Conservation (phyloP, 2,329 filamentous ascomycete species). For the Chrysoporthe puriensis region DNA sequence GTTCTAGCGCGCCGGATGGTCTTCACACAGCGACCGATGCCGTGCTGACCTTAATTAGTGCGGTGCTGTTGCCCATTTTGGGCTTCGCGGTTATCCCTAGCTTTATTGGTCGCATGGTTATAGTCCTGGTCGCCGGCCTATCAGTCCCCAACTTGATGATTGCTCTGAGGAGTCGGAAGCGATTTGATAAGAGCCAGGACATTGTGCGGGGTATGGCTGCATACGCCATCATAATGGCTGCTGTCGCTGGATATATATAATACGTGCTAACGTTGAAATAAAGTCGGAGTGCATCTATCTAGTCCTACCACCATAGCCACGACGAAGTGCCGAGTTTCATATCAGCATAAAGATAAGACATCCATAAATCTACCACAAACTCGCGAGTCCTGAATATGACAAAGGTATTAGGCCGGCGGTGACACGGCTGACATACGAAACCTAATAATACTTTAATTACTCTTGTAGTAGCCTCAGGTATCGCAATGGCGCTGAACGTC, state of each 20-base stretch:
- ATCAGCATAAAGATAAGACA: neutral
- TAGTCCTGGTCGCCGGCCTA: slow-evolving; percentile 57
- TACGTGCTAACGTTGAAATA: neutral
- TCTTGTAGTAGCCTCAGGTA: neutral
- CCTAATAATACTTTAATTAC: neutral
- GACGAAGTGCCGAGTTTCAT: neutral
- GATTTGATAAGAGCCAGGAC: neutral
- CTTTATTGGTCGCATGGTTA: slow-evolving; percentile 60
- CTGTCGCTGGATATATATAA: slow-evolving; percentile 10
- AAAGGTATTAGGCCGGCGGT: neutral
- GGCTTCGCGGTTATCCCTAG: slow-evolving; percentile 61
- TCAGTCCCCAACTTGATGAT: slow-evolving; percentile 8
- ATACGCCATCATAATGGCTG: slow-evolving; percentile 20
- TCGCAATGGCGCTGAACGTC: too few species aligned
- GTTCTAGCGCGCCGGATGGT: neutral
- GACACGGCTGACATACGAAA: too few species aligned
- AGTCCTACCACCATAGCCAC: too few species aligned
- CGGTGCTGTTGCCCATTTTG: slow-evolving; percentile 60
- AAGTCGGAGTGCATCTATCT: too few species aligned
- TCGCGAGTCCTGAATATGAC: neutral
- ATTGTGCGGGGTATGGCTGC: slow-evolving; percentile 6
- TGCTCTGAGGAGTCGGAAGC: neutral
- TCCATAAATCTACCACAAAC: neutral
- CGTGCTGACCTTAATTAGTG: slow-evolving; percentile 51
- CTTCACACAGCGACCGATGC: slow-evolving; percentile 31